Evolutionary conservation across 2,329 filamentous ascomycete species (phyloP), one percentile per base, ranked within the genome.

Genomic region (Monosporascus sp.): DNA sequence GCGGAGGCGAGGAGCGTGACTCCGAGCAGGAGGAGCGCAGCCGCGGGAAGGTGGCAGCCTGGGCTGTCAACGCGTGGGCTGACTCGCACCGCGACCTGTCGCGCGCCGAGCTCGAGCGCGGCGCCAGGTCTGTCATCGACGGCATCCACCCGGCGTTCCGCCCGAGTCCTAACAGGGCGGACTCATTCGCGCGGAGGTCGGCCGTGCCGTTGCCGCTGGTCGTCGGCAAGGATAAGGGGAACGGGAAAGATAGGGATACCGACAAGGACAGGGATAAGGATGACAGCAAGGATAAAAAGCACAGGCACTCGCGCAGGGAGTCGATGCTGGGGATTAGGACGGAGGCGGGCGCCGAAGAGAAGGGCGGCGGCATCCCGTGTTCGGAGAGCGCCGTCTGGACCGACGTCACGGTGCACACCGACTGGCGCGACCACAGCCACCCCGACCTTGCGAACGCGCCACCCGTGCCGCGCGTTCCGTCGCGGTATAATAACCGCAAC

Each of bases 61-160:
- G 65, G 65, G 66, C 61, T 46, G 41, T 50, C 8, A 54, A 45
- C n/a, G 54, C 46, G 18, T 3, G 64, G 14, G 35, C 24, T 17
- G 18, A 49, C 6, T 53, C 49, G 17, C n/a, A 41, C 2, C 5
- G 50, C 2, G 40, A 56, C 38, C 26, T 53, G 3, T 49, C 37
- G 9, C 20, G 28, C 2, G 56, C 63, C 37, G 60, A 60, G 22
- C 31, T 35, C n/a, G 26, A 45, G 49, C 37, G 49, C 41, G 35
- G 49, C 43, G 26, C 54, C 5, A 55, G 49, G 51, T 58, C 64
- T 6, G 48, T 60, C 24, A 14, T 65, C 8, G 63, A 61, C 0
- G 54, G 55, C 57, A 54, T 65, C 1, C 63, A 65, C 41, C 61
- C 63, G 22, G 64, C 63, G 0, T 63, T 67, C 28, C 63, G 56